Evolutionary conservation across 192 early-diverging fungal species (phyloP), one percentile per base, ranked within the genome.

Genomic region (Umbelopsis sp.): DNA sequence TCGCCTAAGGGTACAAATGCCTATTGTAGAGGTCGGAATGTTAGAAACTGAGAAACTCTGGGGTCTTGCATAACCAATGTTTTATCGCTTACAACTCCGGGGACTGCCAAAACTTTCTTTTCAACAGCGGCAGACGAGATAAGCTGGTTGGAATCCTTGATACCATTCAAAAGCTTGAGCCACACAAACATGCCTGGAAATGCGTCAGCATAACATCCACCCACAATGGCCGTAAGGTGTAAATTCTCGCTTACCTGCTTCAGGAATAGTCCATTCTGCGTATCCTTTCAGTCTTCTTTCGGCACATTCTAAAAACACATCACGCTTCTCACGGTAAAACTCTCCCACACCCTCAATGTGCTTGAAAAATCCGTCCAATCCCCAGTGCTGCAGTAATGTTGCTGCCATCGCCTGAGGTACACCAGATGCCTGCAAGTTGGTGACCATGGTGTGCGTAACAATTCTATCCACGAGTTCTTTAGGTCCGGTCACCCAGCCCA

Each of bases 341-440:
- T 74, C 73, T 29, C 92, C 87, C 1, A 94, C 92, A 25, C 78
- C 77, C 25, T 80, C 72, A 21, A 91, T 81, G 71, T 97, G 95
- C 9, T 82, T 78, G 45, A 86, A 82, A 83, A 95, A 97, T 21
- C 94, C 95, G 3, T 84, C 77, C 36, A 87, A 77, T n/a, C 93
- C 92, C 94, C 94, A 96, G 20, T 92, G 78, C 44, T 87, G 79
- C 34, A 97, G 79, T 2, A 97, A 81, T 49, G 85, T 81, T 26
- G 84, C 89, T 9, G 92, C 88, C 52, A 96, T 80, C 0, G 89
- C 80, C 74, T 98, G 97, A 54, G 91, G 87, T 29, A 96, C 72
- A 24, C 94, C 92, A 8, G 92, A 89, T 0, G 95, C 90, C 77
- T 97, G 94, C 65, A 97, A 82, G 53, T 91, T 90, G 65, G 88